Evolutionary conservation across 2,329 filamentous ascomycete species (phyloP).

Genomic region (Mycosphaerelloides madeirae): DNA sequence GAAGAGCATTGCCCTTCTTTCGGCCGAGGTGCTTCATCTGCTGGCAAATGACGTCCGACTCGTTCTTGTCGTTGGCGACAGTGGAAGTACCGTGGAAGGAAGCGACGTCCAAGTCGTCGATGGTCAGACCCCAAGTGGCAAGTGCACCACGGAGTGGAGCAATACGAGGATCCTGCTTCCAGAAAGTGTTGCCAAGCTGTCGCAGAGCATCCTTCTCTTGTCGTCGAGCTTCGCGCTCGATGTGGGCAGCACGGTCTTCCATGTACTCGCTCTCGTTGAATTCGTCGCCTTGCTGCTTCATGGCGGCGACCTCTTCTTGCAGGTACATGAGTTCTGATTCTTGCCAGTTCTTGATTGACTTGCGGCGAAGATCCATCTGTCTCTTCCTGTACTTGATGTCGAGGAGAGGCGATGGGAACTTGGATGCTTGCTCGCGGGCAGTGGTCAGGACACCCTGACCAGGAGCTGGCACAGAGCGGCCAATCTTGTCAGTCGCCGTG

Average conservation of each 20-base stretch:
- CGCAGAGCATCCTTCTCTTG: slow-evolving; percentile 91
- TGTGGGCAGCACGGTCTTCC: slow-evolving; percentile 76
- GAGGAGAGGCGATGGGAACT: slow-evolving; percentile 89
- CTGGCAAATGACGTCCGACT: slow-evolving; percentile 94
- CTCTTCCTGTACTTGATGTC: slow-evolving; percentile 97
- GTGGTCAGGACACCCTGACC: slow-evolving; percentile 96
- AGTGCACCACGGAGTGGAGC: slow-evolving; percentile 92
- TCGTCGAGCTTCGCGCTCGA: slow-evolving; percentile 78
- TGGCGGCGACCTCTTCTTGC: slow-evolving; percentile 84
- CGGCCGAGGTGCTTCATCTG: slow-evolving; percentile 93
- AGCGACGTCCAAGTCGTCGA: slow-evolving; percentile 90
- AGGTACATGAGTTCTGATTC: slow-evolving; percentile 91
- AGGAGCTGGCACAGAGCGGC: slow-evolving; percentile 91
- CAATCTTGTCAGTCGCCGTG: slow-evolving; percentile 98
- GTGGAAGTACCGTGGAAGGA: slow-evolving; percentile 99
- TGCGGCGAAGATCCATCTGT: slow-evolving; percentile 89
- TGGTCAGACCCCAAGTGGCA: slow-evolving; percentile 95
- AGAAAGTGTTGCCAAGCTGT: slow-evolving; percentile 97
- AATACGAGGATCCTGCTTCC: slow-evolving; percentile 91
- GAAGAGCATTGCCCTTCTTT: slow-evolving; percentile 89
- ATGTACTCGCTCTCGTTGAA: slow-evolving; percentile 83
- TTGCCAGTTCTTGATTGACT: slow-evolving; percentile 93
- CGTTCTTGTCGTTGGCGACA: slow-evolving; percentile 99
- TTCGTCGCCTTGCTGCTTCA: slow-evolving; percentile 69
- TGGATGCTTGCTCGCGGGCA: slow-evolving; percentile 82